Evolutionary conservation across 1,284 basidiomycete species (phyloP), one percentile per base, ranked within the genome.

Genomic region (Melampsora abietis-canadensis): DNA sequence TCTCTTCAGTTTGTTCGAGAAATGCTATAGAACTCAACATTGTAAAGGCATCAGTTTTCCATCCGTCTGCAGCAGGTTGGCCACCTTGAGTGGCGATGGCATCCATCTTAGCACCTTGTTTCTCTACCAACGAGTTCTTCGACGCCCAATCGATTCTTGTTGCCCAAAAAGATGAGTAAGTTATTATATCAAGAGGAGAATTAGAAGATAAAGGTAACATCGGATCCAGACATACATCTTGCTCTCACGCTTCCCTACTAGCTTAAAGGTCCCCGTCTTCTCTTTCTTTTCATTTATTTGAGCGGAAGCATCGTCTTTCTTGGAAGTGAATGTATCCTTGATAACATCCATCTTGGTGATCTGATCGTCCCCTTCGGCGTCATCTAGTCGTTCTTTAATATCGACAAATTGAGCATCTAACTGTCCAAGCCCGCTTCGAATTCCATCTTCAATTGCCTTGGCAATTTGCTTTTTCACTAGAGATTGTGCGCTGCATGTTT

Each of bases 401-500:
- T 74, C 70, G 47, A 74, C 70, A 34, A 74, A 74, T 21, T 74
- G 70, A 10, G 70, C 62, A 40, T 74, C 70, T 19, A 74, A 44
- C 30, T 74, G 70, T 27, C 34, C 92, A 76, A 98, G 85, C 2
- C 87, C 92, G 14, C 89, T 91, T 69, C 85, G 86, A 77, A 97
- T 88, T 8, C 88, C 89, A 76, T 88, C 88, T 77, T 87, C 84
- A 68, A 96, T 86, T 1, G 90, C 94, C 82, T 89, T 91, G 83
- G 90, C 85, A 78, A 98, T 88, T 81, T 94, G 92, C 82, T 87
- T 89, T 87, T 97, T 97, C 80, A 98, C 89, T 65, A 96, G 84
- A 4, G 70, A 74, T 61, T 78, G 75, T 24, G 78, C 79, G 12
- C 70, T 74, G 44, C 2, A 8, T 27, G 31, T 14, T 51, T 8